Percentiles rank a stretch among this genome's conserved stretches.
Conservation (phyloP, 1,139 yeast species). For the Pichia sorboxylosa region DNA sequence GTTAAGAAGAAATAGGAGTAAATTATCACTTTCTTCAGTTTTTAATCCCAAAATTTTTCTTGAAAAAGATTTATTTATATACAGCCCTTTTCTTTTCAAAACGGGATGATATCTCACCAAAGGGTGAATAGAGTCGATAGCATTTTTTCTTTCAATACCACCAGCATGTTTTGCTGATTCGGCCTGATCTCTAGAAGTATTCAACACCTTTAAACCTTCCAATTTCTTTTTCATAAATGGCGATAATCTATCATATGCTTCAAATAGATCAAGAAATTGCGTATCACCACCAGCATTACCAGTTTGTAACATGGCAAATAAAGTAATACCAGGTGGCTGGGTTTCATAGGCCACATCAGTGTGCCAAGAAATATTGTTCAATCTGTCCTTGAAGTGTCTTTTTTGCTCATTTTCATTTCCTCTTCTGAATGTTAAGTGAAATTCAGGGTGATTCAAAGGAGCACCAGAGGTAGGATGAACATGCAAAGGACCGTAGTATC, state of each 20-base stretch:
- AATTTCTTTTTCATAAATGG: conserved; percentile 46
- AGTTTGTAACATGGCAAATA: conserved; percentile 50
- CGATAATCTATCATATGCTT: conserved; percentile 58
- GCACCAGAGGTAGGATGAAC: conserved; percentile 65
- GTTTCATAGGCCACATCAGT: conserved; percentile 59
- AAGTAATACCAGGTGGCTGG: conserved; percentile 60
- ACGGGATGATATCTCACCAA: conserved; percentile 61
- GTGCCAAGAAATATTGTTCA: conserved; percentile 41
- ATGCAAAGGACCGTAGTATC: conserved; percentile 58
- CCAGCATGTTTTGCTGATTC: conserved; percentile 40
- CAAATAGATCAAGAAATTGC: conserved; percentile 51
- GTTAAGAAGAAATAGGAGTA: conserved; percentile 40
- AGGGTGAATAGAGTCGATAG: conserved; percentile 53
- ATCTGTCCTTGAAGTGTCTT: conserved; percentile 27
- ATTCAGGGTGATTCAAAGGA: conserved; percentile 45
- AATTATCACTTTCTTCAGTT: conserved; percentile 47
- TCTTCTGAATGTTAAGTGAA: conserved; percentile 50
- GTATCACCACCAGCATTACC: conserved; percentile 64
- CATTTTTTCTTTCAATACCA: conserved; percentile 51
- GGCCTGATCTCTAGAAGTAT: conserved; percentile 64
- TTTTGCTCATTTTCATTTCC: conserved; percentile 30
- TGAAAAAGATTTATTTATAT: conserved; percentile 50
- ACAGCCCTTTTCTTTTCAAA: conserved; percentile 48
- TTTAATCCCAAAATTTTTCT: conserved; percentile 55
- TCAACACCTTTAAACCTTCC: conserved; percentile 48